Evolutionary conservation across 306 rosid species (phyloP).

Genomic region (Sicyos edulis): DNA sequence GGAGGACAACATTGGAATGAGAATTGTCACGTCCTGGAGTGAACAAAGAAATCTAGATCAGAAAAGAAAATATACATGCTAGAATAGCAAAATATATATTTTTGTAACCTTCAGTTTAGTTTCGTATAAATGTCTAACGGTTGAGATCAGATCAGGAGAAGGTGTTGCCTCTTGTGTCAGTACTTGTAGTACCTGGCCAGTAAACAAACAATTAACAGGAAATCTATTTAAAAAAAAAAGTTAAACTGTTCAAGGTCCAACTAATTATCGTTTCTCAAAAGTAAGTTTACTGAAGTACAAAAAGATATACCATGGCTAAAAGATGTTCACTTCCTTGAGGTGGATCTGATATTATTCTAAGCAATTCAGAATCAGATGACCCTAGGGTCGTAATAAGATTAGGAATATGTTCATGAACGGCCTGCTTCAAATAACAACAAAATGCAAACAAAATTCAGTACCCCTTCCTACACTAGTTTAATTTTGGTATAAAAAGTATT

Average conservation of each 20-base stretch:
- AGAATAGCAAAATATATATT: conserved; percentile 22
- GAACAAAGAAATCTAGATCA: conserved; percentile 27
- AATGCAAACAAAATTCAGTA: conserved; percentile 21
- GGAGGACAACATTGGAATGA: conserved; percentile 82
- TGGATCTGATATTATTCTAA: conserved; percentile 83
- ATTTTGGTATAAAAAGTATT: not conserved
- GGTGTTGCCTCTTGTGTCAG: conserved; percentile 79
- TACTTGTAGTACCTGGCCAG: conserved; percentile 76
- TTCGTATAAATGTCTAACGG: conserved; percentile 82
- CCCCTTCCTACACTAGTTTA: conserved; percentile 6
- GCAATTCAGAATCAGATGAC: conserved; percentile 75
- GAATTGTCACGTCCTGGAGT: conserved; percentile 92
- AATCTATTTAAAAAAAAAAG: not conserved
- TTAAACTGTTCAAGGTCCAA: not conserved
- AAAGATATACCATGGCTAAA: conserved; percentile 57
- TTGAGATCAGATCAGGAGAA: conserved; percentile 73
- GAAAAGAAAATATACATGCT: conserved; percentile 5
- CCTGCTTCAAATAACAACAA: conserved; percentile 42
- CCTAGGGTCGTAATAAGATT: conserved; percentile 82
- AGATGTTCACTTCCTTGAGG: conserved; percentile 98
- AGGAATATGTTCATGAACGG: conserved; percentile 90
- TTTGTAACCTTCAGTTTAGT: conserved; percentile 69
- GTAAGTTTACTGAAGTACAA: not conserved
- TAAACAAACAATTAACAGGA: conserved; percentile 24
- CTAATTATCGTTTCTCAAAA: not conserved